Evolutionary conservation across 768 basidiomycete genomes (phyloP).

Genomic region (Mycena amicta): DNA sequence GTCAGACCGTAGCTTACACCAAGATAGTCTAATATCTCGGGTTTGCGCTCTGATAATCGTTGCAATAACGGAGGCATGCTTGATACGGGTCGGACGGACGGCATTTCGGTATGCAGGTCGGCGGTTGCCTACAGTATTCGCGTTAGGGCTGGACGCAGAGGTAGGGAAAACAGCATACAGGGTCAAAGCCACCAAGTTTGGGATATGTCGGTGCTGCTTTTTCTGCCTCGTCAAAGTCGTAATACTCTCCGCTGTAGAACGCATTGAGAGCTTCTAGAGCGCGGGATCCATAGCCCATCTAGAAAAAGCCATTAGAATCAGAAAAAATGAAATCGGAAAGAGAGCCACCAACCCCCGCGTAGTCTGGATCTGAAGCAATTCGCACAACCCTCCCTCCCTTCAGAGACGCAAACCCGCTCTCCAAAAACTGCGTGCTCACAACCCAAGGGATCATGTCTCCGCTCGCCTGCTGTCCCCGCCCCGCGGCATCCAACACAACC

Average conservation of each 20-base stretch:
- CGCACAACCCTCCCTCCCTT: constrained; percentile 91
- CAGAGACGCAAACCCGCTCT: constrained; percentile 87
- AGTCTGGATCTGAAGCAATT: constrained; percentile 95
- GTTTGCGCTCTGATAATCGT: constrained; percentile 85
- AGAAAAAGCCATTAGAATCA: constrained; percentile 6
- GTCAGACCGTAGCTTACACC: constrained; percentile 97
- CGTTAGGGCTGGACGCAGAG: neutral
- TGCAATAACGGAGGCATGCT: constrained; percentile 94
- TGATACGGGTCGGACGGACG: constrained; percentile 67
- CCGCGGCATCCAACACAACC: constrained; percentile 82
- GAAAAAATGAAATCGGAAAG: neutral
- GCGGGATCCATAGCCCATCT: constrained; percentile 98
- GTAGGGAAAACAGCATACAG: constrained; percentile 30
- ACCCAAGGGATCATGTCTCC: constrained; percentile 99
- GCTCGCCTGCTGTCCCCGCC: constrained; percentile 80
- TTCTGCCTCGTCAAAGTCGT: constrained; percentile 76
- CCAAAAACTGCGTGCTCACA: constrained; percentile 93
- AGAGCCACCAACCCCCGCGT: constrained; percentile 82
- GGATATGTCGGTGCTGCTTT: constrained; percentile 60
- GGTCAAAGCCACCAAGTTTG: constrained; percentile 52
- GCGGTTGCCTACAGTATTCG: constrained; percentile 32
- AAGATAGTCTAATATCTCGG: constrained; percentile 89
- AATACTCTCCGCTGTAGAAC: constrained; percentile 92
- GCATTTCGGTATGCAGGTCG: constrained; percentile 75
- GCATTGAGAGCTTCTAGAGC: constrained; percentile 85